Evolutionary conservation across 1,284 basidiomycete species (phyloP).

Genomic region (Omphalotus olearius): DNA sequence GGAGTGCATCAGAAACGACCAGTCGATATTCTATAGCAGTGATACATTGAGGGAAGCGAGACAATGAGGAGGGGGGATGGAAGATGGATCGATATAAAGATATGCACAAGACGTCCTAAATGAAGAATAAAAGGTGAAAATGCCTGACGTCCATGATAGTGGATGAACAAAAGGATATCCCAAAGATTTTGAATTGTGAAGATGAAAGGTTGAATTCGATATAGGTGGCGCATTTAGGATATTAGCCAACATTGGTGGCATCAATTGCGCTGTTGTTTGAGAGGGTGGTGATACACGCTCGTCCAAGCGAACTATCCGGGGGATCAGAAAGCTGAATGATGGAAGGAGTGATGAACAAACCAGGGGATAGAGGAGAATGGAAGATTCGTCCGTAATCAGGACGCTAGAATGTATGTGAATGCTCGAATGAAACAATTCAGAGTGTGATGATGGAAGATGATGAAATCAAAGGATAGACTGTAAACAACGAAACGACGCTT

Average conservation of each 20-base stretch:
- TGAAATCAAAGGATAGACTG: not conserved
- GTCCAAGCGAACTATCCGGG: constrained; percentile 2
- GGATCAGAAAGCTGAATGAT: not conserved
- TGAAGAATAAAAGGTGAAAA: constrained; percentile 1
- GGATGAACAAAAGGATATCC: not conserved
- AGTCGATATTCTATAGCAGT: constrained; percentile 12
- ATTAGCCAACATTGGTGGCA: no score
- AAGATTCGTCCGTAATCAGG: no score
- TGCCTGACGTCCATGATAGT: constrained; percentile 4
- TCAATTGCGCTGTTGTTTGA: no score
- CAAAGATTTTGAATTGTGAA: constrained; percentile 2
- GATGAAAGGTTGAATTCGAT: constrained; percentile 4
- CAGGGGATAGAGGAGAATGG: not conserved
- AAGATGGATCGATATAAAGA: constrained; percentile 6
- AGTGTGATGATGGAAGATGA: no score
- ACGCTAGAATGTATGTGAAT: no score
- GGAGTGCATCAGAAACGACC: constrained; percentile 11
- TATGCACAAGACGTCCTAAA: constrained; percentile 12
- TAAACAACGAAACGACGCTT: no score
- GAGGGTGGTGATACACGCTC: not conserved
- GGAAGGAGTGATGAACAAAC: no score
- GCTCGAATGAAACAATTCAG: no score
- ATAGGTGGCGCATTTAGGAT: not conserved
- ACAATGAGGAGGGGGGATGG: not conserved
- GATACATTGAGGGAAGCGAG: not conserved